Percentiles rank a stretch among this genome's conserved stretches.
Evolutionary conservation across 495 filamentous ascomycete species (phyloP).

Genomic region (Penicillium malachiteum): DNA sequence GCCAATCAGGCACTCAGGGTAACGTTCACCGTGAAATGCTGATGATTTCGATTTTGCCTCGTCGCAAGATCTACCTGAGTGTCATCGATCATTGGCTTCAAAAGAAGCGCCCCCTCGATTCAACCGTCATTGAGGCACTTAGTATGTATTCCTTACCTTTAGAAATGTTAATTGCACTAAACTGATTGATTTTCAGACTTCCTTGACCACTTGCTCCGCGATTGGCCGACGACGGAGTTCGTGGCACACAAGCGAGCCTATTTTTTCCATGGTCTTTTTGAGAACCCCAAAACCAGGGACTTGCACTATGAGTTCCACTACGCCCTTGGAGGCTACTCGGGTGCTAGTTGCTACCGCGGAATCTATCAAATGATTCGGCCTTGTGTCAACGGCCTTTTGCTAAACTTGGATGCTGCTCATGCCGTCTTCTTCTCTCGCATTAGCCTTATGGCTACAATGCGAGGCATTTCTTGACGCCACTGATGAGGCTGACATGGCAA

Average conservation of each 20-base stretch:
- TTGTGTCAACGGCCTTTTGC: conserved; percentile 58
- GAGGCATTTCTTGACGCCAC: conserved; percentile 20
- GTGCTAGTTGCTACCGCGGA: conserved; percentile 78
- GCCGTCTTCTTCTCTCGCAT: conserved; percentile 41
- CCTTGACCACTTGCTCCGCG: conserved; percentile 83
- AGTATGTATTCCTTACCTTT: conserved; percentile 45
- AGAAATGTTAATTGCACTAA: not conserved
- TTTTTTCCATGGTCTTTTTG: conserved; percentile 50
- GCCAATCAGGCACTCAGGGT: not conserved
- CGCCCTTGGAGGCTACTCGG: conserved; percentile 26
- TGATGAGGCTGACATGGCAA: conserved; percentile 24
- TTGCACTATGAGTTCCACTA: conserved; percentile 10
- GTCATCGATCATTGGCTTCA: conserved; percentile 64
- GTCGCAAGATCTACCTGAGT: conserved; percentile 60
- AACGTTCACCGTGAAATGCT: not conserved
- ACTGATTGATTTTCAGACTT: conserved; percentile 54
- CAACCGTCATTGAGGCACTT: conserved; percentile 69
- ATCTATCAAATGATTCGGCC: conserved; percentile 79
- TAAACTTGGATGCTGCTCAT: conserved; percentile 72
- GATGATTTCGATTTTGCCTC: conserved; percentile 55
- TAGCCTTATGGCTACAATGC: conserved; percentile 30
- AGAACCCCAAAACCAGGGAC: conserved; percentile 40
- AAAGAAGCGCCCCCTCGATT: conserved; percentile 56
- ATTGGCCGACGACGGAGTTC: conserved; percentile 63
- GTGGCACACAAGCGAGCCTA: conserved; percentile 74